Percentiles rank a stretch among this genome's conserved stretches.
Evolutionary conservation across 345 rosid species (phyloP).

Genomic region (Melaleuca quinquenervia): DNA sequence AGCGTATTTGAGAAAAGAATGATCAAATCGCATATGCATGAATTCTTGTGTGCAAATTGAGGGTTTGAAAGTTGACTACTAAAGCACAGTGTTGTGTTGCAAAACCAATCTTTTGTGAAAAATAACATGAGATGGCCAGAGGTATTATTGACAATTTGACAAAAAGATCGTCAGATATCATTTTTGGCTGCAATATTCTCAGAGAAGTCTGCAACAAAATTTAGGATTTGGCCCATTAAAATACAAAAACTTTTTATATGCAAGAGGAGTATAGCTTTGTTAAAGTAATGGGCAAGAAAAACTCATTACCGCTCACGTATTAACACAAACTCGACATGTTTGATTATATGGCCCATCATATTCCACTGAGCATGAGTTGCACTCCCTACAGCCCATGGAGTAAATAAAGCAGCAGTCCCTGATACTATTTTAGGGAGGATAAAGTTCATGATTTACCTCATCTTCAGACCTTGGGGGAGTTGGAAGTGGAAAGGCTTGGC

Average conservation of each 20-base stretch:
- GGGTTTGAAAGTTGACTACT: background rate
- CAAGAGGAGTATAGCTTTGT: background rate
- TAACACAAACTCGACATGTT: background rate
- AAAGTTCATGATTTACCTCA: conserved; percentile 45
- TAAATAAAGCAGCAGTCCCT: background rate
- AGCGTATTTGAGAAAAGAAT: background rate
- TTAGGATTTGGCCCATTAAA: background rate
- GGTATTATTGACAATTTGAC: background rate
- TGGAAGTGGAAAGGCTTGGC: conserved; percentile 82
- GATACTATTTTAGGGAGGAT: background rate
- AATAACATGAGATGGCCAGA: background rate
- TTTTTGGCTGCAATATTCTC: background rate
- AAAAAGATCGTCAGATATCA: background rate
- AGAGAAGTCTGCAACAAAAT: background rate
- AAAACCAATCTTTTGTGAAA: background rate
- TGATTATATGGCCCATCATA: background rate
- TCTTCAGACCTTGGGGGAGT: conserved; percentile 93
- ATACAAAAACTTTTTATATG: background rate
- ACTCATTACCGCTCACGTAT: background rate
- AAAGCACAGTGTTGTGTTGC: background rate
- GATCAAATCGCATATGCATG: background rate
- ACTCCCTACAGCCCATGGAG: background rate
- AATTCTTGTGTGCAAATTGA: background rate
- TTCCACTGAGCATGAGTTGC: background rate
- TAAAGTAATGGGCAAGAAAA: background rate